These are phyloP conservation scores for Phylloporus sp. DNA, from an alignment of 768 basidiomycete species.

Conservation along the genomic window DNA sequence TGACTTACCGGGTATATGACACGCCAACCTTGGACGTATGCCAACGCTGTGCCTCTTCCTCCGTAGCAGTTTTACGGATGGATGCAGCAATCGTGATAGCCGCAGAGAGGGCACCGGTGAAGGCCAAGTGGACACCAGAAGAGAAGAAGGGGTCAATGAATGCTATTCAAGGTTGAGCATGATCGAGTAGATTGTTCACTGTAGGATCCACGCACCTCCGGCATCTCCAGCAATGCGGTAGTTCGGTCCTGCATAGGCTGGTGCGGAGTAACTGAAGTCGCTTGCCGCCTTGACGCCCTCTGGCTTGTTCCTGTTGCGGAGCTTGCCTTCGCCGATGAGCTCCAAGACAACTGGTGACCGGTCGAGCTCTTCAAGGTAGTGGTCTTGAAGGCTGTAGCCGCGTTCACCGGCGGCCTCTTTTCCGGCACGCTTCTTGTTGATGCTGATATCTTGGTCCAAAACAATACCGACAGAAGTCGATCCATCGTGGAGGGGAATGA, in stretches of 20 bases:
- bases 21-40: constrained; percentile 9
- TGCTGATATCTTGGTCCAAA: constrained; percentile 1
- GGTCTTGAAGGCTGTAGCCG: background rate
- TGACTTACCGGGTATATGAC: constrained; percentile 5
- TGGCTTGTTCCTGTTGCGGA: background rate
- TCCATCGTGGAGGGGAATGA: background rate
- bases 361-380: background rate
- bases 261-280: constrained; percentile 1
- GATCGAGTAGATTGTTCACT: too few species aligned
- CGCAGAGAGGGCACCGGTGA: background rate
- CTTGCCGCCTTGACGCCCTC: background rate
- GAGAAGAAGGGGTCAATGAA: constrained; percentile 1
- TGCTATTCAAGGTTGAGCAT: background rate
- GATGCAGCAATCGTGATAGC: constrained; percentile 1
- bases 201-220: background rate
- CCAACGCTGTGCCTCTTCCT: constrained; percentile 7
- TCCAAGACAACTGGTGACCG: background rate
- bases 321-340: background rate
- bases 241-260: background rate
- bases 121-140: background rate
- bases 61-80: background rate
- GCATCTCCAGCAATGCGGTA: background rate
- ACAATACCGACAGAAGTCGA: background rate
- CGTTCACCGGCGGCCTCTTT: background rate
- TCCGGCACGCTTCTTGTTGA: constrained; percentile 1